Percentiles rank a stretch among this genome's conserved stretches.
These are phyloP conservation scores for Suillus cothurnatus DNA, from an alignment of 768 basidiomycete species.

Conservation along the genomic window DNA sequence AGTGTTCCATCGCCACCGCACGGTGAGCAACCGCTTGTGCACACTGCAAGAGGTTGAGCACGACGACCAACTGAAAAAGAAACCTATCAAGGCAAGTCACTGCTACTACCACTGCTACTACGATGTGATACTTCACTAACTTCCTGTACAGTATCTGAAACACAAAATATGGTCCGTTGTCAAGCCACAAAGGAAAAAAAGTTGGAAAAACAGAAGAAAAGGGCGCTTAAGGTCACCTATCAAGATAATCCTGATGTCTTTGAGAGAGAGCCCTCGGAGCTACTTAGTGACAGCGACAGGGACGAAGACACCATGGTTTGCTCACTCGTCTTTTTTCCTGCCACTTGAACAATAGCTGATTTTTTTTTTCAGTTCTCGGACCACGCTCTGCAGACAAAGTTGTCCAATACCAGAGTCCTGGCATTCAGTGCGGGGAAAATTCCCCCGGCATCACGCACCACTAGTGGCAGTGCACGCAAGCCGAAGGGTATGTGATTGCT, in stretches of 20 bases:
- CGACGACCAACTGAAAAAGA: background rate
- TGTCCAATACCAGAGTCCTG: too few relatives aligned
- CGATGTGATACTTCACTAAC: background rate
- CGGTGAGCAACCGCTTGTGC: too few relatives aligned
- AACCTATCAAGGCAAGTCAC: background rate
- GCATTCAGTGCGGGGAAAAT: too few relatives aligned
- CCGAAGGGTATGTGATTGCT: too few relatives aligned
- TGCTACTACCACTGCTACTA: too few relatives aligned
- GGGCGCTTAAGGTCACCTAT: background rate
- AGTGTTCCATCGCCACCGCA: too few relatives aligned
- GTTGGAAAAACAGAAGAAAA: background rate
- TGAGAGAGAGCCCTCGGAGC: too few relatives aligned
- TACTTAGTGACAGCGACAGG: background rate
- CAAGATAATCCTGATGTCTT: background rate
- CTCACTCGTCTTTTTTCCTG: background rate
- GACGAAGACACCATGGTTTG: background rate
- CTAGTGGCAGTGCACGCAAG: too few relatives aligned
- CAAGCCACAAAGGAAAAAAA: background rate
- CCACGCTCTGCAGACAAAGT: too few relatives aligned
- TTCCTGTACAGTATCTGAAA: background rate
- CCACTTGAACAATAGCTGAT: background rate
- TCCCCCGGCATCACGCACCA: too few relatives aligned
- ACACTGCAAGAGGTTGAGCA: background rate
- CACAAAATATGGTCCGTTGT: background rate
- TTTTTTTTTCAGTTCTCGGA: background rate